Base-by-base conservation (phyloP, 441 rosid species). In the Gossypium gossypioides region DNA sequence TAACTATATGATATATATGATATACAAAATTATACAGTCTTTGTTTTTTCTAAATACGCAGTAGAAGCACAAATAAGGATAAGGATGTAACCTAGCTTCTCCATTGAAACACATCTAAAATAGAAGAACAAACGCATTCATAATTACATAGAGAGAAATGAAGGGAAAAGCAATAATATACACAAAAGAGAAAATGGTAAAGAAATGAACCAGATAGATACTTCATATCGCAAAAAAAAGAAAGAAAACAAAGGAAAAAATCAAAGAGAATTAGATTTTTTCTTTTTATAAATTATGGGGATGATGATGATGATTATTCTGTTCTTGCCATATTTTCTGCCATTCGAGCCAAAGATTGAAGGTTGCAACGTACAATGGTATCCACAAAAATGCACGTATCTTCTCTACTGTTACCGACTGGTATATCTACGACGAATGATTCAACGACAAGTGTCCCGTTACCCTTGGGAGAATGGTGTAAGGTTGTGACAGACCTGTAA, bases 401-500 rank as follows among this genome's bases (percentile, higher is more conserved):
- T 55, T 91, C 97, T 74, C 79, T 79, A 2, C 87, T 88, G 50
- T 91, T 91, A 63, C 90, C 97, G 0, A 81, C 25, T 34, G 97
- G 97, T 58, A 89, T 82, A 54, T 91, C 97, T 24, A 89, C 97
- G 68, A 89, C 90, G 80, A 86, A 91, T 13, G 97, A 91, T 73
- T 91, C 97, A 2, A 89, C 73, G 19, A 89, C 95, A 51, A 85
- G 89, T 58, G 91, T 83, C 13, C 73, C 86, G 2, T 69, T 67
- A 19, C 86, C 83, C 12, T 57, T 4, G 34, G 78, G 34, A 1
- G 78, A 61, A n/a, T 80, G 68, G 59, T 91, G 97, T 24, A 91
- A 76, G 16, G 95, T 84, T 9, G 92, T 91, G 7, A 89, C 95
- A 6, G 97, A 91, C 64, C 79, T 79, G 83, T 91, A 91, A 78